phyloP scores from a whole-genome alignment of 768 basidiomycete genomes.

The Infundibulicybe gibba region DNA sequence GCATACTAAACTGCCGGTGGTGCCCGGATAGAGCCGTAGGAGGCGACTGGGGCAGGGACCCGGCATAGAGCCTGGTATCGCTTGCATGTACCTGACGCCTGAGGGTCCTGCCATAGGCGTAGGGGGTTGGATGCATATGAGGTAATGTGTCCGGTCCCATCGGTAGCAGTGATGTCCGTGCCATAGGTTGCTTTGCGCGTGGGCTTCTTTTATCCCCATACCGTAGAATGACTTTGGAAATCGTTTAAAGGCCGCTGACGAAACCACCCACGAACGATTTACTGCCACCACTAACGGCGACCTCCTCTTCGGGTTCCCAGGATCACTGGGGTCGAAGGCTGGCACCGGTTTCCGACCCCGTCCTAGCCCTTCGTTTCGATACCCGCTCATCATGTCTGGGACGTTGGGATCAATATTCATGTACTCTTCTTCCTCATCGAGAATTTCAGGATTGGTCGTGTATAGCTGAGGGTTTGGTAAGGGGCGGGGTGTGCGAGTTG shows the following conservation, averaged over 20 bases:
- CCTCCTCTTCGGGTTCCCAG: background rate
- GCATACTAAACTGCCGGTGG: constrained; percentile 22
- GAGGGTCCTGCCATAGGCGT: constrained; percentile 29
- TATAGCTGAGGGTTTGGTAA: constrained; percentile 24
- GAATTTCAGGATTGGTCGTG: constrained; percentile 13
- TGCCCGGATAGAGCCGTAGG: constrained; percentile 15
- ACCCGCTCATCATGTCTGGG: constrained; percentile 10
- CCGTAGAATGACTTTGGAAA: constrained; percentile 27
- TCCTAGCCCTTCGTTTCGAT: constrained; percentile 10
- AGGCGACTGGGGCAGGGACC: constrained; percentile 22
- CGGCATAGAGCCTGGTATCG: constrained; percentile 28
- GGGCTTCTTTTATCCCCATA: constrained; percentile 19
- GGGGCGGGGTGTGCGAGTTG: constrained; percentile 22
- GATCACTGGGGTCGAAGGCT: background rate
- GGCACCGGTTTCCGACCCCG: constrained; percentile 7
- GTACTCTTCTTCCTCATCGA: constrained; percentile 27
- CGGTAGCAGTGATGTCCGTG: constrained; percentile 21
- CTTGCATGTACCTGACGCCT: constrained; percentile 27
- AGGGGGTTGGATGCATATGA: constrained; percentile 35
- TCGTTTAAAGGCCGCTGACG: constrained; percentile 28
- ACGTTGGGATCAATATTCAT: constrained; percentile 19
- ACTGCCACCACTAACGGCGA: constrained; percentile 8
- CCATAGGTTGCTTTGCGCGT: constrained; percentile 16
- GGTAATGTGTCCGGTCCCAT: constrained; percentile 21
- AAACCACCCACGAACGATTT: constrained; percentile 33